phyloP scores from a whole-genome alignment of 495 filamentous ascomycete species.

The Articulospora tetracladia region DNA sequence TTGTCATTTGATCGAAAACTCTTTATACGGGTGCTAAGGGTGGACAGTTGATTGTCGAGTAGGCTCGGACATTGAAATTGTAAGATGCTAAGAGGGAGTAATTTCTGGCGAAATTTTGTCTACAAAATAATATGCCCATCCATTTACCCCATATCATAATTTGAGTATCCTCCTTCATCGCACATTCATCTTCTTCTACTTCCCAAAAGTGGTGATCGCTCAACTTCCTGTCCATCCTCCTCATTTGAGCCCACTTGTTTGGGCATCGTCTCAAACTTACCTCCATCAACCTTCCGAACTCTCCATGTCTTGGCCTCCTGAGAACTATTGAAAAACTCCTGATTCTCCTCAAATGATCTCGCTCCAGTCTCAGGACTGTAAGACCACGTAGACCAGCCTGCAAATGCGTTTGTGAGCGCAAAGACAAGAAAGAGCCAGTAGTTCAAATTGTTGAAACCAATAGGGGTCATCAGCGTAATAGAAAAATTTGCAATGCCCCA shows the following conservation, averaged over 20 bases:
- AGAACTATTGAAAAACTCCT: conserved; percentile 48
- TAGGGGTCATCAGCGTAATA: conserved; percentile 50
- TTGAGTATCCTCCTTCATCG: neutral
- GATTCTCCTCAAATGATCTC: conserved; percentile 52
- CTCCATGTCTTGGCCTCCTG: conserved; percentile 41
- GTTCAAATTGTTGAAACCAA: conserved; percentile 51
- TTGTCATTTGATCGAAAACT: no score
- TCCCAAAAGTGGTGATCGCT: conserved; percentile 11
- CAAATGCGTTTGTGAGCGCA: conserved; percentile 46
- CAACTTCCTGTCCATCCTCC: conserved; percentile 22
- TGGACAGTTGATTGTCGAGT: no score
- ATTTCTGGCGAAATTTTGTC: neutral
- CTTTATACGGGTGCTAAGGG: no score
- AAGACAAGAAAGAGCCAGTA: conserved; percentile 55
- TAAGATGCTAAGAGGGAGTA: no score
- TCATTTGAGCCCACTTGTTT: conserved; percentile 18
- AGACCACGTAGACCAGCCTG: conserved; percentile 46
- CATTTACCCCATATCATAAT: neutral
- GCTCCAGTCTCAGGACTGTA: conserved; percentile 51
- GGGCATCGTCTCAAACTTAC: conserved; percentile 43
- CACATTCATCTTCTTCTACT: conserved; percentile 1
- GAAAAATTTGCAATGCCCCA: conserved; percentile 56
- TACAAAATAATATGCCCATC: neutral
- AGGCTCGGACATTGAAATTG: no score
- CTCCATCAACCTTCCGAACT: conserved; percentile 42